Base-by-base conservation (phyloP, 129 eudicot genomes). In the Heracleum sosnowskyi region DNA sequence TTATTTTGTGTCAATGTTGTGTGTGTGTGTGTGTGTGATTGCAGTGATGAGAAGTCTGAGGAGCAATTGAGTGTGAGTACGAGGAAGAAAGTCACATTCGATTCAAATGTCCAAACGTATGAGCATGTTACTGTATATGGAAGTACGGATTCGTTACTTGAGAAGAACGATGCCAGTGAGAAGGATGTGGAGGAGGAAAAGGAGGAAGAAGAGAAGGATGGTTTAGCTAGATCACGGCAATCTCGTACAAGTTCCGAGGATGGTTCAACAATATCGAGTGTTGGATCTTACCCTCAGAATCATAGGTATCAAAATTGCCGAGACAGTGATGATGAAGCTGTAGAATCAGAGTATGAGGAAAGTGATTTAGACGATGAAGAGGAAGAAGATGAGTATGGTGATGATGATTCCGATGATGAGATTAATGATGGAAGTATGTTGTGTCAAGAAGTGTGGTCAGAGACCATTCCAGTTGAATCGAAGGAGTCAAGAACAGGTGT, bases 261-360 rank as follows among this genome's bases (percentile, higher is more conserved):
- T 55, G 86, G 84, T 79, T 90, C 96, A 0, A 81, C 81, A 47
- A 78, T 69, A 22, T 83, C 86, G 1, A 95, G 90, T 45, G 82
- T 68, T 81, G 89, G 82, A 78, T 92, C 96, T 20, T 95, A 87
- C 80, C 97, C 97, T 45, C 87, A 91, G 42, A 92, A 92, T 73
- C 90, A 96, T 53, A 83, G 99, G 89, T 92, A 96, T 69, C 91
- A 92, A 40, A 96, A 92, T 39, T 88, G 89, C 80, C 71, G 88
- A 83, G 97, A 90, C 74, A 92, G 95, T 82, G 99, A 96, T 26
- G 94, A 87, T 77, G 99, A 96, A 82, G 87, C 81, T 31, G 87
- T 86, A 42, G 96, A 79, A 66, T 84, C 78, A 12, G 84, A 90
- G 41, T 76, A 76, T 74, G 97, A 91, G 75, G 93, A 85, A 15